phyloP scores from a whole-genome alignment of 495 filamentous ascomycete species.

The Tuber borchii region DNA sequence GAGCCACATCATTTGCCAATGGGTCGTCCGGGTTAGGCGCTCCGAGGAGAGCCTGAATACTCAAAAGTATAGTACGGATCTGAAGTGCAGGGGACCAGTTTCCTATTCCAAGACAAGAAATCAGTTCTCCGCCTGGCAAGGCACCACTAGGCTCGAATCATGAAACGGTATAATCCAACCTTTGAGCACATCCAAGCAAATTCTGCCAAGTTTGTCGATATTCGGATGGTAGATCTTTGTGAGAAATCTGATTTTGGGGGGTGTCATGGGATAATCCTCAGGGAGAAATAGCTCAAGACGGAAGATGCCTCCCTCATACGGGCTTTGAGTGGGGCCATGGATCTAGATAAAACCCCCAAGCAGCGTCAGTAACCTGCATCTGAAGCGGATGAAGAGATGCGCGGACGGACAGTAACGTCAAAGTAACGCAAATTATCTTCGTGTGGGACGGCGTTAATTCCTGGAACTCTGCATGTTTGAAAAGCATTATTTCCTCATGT shows the following conservation, averaged over 20 bases:
- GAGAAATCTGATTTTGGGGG: slow-evolving; percentile 94
- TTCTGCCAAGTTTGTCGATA: slow-evolving; percentile 93
- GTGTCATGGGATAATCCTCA: slow-evolving; percentile 98
- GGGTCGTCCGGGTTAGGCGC: slow-evolving; percentile 97
- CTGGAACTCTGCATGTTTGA: slow-evolving; percentile 63
- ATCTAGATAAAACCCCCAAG: slow-evolving; percentile 47
- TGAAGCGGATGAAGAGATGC: background rate
- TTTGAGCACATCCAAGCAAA: slow-evolving; percentile 96
- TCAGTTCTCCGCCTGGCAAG: background rate
- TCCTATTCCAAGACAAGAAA: slow-evolving; percentile 49
- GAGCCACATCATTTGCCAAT: slow-evolving; percentile 93
- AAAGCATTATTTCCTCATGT: background rate
- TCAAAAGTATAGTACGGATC: slow-evolving; percentile 94
- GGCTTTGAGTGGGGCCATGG: slow-evolving; percentile 77
- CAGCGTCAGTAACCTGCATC: slow-evolving; percentile 7
- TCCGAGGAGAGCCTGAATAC: slow-evolving; percentile 91
- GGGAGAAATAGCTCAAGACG: slow-evolving; percentile 97
- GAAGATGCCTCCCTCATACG: slow-evolving; percentile 74
- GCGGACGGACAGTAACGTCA: slow-evolving; percentile 60
- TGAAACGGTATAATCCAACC: slow-evolving; percentile 52
- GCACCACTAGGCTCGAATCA: background rate
- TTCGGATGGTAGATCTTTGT: slow-evolving; percentile 99
- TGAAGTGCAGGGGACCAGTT: slow-evolving; percentile 99
- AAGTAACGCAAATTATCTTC: slow-evolving; percentile 98
- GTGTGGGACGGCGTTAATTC: slow-evolving; percentile 95